These are phyloP conservation scores for Tinospora cordifolia DNA, from an alignment of 164 flowering plant species.

Conservation along the genomic window DNA sequence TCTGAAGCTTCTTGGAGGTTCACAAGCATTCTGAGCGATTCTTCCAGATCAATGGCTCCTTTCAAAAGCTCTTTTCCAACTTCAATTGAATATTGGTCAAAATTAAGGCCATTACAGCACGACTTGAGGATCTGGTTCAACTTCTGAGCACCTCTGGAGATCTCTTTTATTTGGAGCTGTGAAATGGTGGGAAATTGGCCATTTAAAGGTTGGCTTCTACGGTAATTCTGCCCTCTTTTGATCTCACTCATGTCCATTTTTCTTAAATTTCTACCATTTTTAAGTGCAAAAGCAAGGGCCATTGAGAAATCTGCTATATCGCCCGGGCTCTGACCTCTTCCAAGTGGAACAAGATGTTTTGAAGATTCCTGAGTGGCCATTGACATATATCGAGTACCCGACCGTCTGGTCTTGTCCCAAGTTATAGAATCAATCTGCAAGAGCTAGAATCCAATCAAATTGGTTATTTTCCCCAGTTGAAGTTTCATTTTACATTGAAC, in stretches of 20 bases:
- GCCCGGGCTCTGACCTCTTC: constrained; percentile 31
- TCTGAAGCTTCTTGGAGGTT: constrained; percentile 71
- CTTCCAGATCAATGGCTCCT: constrained; percentile 79
- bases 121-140: constrained; percentile 64
- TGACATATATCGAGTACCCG: constrained; percentile 21
- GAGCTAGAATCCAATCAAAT: constrained; percentile 2
- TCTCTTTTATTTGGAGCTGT: constrained; percentile 49
- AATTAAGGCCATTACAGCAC: constrained; percentile 43
- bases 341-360: constrained; percentile 44
- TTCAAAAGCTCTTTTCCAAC: constrained; percentile 64
- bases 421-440: constrained; percentile 30
- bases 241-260: constrained; percentile 25
- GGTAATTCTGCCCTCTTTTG: constrained; percentile 21
- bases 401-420: constrained; percentile 15
- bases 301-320: constrained; percentile 46
- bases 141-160: constrained; percentile 70
- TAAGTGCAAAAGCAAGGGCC: constrained; percentile 59
- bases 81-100: constrained; percentile 47
- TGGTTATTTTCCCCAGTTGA: constrained; percentile 7
- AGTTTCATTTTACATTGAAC: neutral
- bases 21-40: constrained; percentile 65
- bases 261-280: constrained; percentile 41
- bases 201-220: constrained; percentile 18
- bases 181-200: constrained; percentile 36
- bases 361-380: constrained; percentile 25